Evolutionary conservation across 257 asterid species (phyloP), one percentile per base, ranked within the genome.

Genomic region (Knoxia roxburghii): DNA sequence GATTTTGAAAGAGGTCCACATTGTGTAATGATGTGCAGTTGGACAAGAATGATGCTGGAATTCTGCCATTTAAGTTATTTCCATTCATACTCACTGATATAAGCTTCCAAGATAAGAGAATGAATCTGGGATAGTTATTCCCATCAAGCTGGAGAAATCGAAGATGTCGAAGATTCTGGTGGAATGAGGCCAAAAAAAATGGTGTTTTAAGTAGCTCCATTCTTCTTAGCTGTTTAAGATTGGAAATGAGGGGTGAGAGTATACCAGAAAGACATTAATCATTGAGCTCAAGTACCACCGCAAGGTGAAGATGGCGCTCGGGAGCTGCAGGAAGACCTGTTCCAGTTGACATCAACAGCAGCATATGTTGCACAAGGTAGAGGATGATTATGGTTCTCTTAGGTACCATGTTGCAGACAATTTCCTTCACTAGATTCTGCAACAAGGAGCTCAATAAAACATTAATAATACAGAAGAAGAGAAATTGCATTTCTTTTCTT

Each of bases 211-310:
- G 75, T 0, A 81, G 81, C 65, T 76, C 62, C 7, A 84, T 57
- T 49, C 17, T 71, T 21, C 81, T 75, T 7, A 84, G 83, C n/a
- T 79, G 82, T 1, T 86, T 81, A 43, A 84, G 86, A 54, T 84
- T 84, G 0, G 83, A 73, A 62, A 84, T 74, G 20, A 68, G 29
- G 3, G 85, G 83, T 2, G 83, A 68, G 21, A 84, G 77, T 46
- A 64, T 18, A 39, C 89, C 87, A 0, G 68, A 20, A 58, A 81
- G 83, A 20, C 48, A 51, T 1, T 81, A 70, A 52, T 73, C 77
- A 53, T 75, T 84, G 78, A 84, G 80, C 67, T 77, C 68, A 61
- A 84, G 68, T 30, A 11, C 64, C 0, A 77, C 75, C 27, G 81
- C 86, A 2, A 83, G 81, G 30, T 64, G 86, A 49, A 58, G 69